Evolutionary conservation across 176 grass and related monocot genomes (phyloP).

Genomic region (Aegilops bicornis): DNA sequence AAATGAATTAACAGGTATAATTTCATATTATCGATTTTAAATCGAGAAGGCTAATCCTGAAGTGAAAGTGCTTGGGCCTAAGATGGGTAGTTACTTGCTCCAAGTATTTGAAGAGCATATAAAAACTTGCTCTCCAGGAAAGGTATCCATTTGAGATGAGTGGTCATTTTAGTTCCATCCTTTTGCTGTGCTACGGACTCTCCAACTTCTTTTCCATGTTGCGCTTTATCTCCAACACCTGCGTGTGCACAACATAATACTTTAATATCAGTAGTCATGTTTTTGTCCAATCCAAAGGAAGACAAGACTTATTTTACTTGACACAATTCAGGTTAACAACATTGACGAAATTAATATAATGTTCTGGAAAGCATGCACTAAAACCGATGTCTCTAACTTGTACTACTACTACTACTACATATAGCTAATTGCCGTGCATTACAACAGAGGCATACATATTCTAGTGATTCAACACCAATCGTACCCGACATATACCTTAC

Average conservation of each 20-base stretch:
- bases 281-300: not conserved
- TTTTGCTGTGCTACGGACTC: not conserved
- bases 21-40: not conserved
- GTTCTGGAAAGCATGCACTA: not conserved
- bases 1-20: not conserved
- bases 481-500: no score
- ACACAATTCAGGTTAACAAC: not conserved
- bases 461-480: no score
- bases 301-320: not conserved
- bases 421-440: no score
- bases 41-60: not conserved
- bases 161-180: not conserved
- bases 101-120: conserved; percentile 26
- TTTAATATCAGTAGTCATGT: not conserved
- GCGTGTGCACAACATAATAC: not conserved
- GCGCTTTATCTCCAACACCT: not conserved
- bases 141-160: conserved; percentile 26
- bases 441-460: no score
- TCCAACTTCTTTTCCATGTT: not conserved
- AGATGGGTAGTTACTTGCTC: conserved; percentile 19
- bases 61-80: not conserved
- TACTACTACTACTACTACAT: not conserved
- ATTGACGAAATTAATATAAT: not conserved
- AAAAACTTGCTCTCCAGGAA: conserved; percentile 33
- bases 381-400: not conserved